These are phyloP conservation scores for Gossypium australe DNA, from an alignment of 345 rosid genomes.

Conservation along the genomic window DNA sequence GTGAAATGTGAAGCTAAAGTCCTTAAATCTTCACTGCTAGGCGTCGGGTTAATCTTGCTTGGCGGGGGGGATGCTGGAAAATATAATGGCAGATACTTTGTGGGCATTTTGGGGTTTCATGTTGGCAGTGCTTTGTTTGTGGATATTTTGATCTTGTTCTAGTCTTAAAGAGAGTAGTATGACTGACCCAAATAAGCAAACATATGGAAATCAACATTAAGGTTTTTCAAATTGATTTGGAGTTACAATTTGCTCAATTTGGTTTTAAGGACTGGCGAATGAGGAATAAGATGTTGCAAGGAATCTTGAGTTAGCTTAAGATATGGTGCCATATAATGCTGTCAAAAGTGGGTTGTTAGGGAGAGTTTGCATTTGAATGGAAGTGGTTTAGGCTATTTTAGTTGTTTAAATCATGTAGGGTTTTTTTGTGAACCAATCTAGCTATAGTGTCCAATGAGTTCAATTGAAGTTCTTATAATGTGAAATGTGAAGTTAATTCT, in stretches of 20 bases:
- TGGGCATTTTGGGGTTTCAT: background rate
- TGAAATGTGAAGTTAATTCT: too few species aligned
- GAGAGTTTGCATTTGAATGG: too few species aligned
- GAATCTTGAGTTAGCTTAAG: too few species aligned
- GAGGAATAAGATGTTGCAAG: too few species aligned
- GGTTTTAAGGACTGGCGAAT: background rate
- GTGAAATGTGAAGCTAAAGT: background rate
- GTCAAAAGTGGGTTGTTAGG: too few species aligned
- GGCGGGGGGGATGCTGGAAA: background rate
- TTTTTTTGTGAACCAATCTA: too few species aligned
- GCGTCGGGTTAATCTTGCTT: background rate
- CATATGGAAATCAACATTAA: background rate
- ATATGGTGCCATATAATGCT: too few species aligned
- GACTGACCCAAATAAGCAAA: constrained; percentile 2
- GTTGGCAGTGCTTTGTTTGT: background rate
- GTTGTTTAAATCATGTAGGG: too few species aligned
- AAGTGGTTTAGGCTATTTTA: too few species aligned
- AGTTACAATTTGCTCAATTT: background rate
- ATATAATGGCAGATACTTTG: background rate
- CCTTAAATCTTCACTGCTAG: background rate
- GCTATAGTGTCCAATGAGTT: too few species aligned
- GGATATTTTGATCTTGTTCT: background rate
- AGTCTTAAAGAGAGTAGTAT: background rate
- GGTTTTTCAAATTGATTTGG: background rate
- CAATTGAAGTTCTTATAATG: too few species aligned